phyloP scores from a whole-genome alignment of 2,329 filamentous ascomycete genomes.

The Pestalotiopsis sp. region DNA sequence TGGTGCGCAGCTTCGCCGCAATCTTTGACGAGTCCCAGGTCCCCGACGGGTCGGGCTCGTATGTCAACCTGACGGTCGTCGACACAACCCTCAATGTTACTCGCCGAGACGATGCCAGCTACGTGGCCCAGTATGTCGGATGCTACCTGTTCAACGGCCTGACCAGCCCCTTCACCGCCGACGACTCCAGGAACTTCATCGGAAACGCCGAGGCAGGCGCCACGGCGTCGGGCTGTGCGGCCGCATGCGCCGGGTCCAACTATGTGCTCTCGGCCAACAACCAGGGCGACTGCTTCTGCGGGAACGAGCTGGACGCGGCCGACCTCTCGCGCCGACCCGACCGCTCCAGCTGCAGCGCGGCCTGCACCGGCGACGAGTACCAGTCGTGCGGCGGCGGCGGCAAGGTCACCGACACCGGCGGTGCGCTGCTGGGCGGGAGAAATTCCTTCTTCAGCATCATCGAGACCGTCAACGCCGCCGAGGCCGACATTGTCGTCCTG shows the following conservation, averaged over 20 bases:
- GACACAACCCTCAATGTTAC: not conserved
- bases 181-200: conserved; percentile 3
- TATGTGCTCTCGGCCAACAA: conserved; percentile 15
- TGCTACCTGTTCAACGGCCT: conserved; percentile 12
- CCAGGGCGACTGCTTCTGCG: conserved; percentile 17
- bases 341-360: not conserved
- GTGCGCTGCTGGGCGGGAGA: not conserved
- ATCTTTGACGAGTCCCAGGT: conserved; percentile 10
- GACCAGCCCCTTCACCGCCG: conserved; percentile 7
- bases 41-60: not conserved
- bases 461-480: conserved; percentile 1
- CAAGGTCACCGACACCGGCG: not conserved
- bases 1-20: conserved; percentile 3
- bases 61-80: conserved; percentile 1
- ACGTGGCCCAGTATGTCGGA: conserved; percentile 15
- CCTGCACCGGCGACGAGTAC: not conserved
- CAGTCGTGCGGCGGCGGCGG: conserved; percentile 7
- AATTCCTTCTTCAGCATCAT: conserved; percentile 16
- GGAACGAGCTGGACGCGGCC: conserved; percentile 2
- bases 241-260: conserved; percentile 13
- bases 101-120: not conserved
- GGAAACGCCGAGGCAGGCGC: not conserved
- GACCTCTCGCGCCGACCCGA: not conserved
- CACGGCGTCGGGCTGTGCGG: conserved; percentile 14
- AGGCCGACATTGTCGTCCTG: conserved; percentile 8